These are phyloP conservation scores for Candida tammaniensis DNA, from an alignment of 805 yeast species.

Conservation along the genomic window DNA sequence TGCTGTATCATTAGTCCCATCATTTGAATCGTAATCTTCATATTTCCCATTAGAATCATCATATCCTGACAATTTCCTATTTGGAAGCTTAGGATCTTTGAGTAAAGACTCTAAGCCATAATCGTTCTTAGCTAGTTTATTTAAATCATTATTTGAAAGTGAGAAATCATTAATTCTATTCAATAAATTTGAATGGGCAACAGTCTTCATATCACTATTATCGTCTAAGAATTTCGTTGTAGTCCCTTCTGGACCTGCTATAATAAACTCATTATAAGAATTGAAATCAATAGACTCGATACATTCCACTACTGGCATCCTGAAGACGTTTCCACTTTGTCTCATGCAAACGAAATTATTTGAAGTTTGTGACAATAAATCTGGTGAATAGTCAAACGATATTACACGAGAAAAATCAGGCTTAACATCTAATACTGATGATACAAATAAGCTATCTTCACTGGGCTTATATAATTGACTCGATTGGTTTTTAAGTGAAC, in stretches of 20 bases:
- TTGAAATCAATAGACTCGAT: slow-evolving; percentile 63
- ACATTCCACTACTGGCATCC: slow-evolving; percentile 71
- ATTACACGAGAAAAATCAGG: slow-evolving; percentile 80
- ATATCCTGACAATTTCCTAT: slow-evolving; percentile 3
- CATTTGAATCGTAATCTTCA: slow-evolving; percentile 13
- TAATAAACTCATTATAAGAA: slow-evolving; percentile 62
- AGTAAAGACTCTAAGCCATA: slow-evolving; percentile 10
- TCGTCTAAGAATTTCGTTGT: slow-evolving; percentile 41
- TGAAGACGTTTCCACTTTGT: slow-evolving; percentile 83
- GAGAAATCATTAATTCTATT: slow-evolving; percentile 12
- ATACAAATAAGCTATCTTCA: slow-evolving; percentile 65
- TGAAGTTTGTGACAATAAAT: slow-evolving; percentile 43
- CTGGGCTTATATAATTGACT: slow-evolving; percentile 35
- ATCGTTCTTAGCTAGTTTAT: slow-evolving; percentile 8
- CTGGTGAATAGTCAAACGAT: slow-evolving; percentile 80
- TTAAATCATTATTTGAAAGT: slow-evolving; percentile 9
- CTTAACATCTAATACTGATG: slow-evolving; percentile 69
- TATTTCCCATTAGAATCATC: slow-evolving; percentile 3
- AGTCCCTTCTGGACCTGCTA: slow-evolving; percentile 59
- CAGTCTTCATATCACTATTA: slow-evolving; percentile 7
- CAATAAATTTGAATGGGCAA: slow-evolving; percentile 8
- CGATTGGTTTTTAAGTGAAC: slow-evolving; percentile 34
- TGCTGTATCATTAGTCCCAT: slow-evolving; percentile 15
- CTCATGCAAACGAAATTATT: slow-evolving; percentile 81
- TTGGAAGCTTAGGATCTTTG: no score